Evolutionary conservation across 2,329 filamentous ascomycete species (phyloP), one percentile per base, ranked within the genome.

Genomic region (Pyricularia pennisetigena): DNA sequence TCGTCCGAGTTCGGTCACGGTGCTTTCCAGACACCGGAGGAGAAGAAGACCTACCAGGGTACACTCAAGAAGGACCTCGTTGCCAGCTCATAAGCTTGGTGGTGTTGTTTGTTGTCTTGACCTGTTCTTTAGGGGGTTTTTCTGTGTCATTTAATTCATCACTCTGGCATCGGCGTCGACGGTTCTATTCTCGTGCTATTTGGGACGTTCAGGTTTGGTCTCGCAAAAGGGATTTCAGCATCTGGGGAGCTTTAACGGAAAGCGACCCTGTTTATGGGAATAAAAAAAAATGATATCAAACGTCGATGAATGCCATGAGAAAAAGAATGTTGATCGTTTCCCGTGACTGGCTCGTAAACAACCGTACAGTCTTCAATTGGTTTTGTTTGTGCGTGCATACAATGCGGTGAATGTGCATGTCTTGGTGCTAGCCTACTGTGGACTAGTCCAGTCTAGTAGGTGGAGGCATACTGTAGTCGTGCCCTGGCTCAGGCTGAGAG

Each of bases 1-100:
- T 97, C 94, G 72, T 97, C 94, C 86, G 97, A 99, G 88, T 99
- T 99, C 83, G 95, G 95, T 84, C 95, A 99, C 87, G 95, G 95
- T 89, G 94, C 93, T 79, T 99, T 97, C 93, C 95, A 99, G 88
- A 99, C 95, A 73, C 86, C 90, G 74, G 91, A 92, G 79, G 95
- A 99, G 91, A 99, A 99, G 93, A 92, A 91, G 86, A 89, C 93
- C 81, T 95, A 93, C 88, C 82, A 97, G 84, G 95, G 95, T 86
- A 96, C 93, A 70, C 93, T 99, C 92, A 99, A 99, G 93, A 99
- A 98, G 93, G 95, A 99, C 77, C 80, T 88, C 70, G 82, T 79
- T 73, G 74, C 80, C 76, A 84, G 74, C 77, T 77, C 78, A 71
- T 81, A 81, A 76, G 76, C 80, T 79, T 76, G 81, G 76, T 76